These are phyloP conservation scores for Nevesoporus exiguus DNA, from an alignment of 768 basidiomycete genomes.

Conservation along the genomic window DNA sequence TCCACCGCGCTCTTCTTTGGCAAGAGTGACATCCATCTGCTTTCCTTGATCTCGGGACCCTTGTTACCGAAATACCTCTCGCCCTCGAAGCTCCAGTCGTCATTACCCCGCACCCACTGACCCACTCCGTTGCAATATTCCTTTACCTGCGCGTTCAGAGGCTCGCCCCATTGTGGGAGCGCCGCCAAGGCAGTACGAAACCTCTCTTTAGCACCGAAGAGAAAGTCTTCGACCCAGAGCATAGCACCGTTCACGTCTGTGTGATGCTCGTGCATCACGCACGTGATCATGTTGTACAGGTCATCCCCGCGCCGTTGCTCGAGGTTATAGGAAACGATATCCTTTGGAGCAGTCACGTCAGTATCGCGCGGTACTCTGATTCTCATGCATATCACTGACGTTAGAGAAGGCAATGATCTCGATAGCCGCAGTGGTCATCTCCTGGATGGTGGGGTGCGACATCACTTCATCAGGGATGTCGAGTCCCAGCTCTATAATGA, in stretches of 20 bases:
- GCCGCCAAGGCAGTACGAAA: background rate
- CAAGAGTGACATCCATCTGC: background rate
- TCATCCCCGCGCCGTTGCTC: background rate
- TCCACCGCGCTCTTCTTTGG: background rate
- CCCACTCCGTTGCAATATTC: background rate
- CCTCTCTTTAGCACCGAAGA: background rate
- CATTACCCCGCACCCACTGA: background rate
- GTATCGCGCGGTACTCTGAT: background rate
- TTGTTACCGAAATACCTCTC: background rate
- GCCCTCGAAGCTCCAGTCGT: background rate
- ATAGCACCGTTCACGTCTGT: background rate
- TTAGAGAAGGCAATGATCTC: background rate
- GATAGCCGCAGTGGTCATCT: background rate
- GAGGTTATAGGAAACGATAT: background rate
- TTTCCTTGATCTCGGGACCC: background rate
- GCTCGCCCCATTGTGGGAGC: background rate
- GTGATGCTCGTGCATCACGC: background rate
- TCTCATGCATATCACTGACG: background rate
- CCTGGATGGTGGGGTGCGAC: background rate
- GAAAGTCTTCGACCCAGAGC: background rate
- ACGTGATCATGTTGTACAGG: background rate
- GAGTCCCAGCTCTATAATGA: background rate
- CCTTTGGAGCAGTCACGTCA: background rate
- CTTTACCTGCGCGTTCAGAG: background rate
- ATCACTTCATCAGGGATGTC: background rate